Evolutionary conservation across 345 rosid genomes (phyloP).

Genomic region (Geranium brycei): DNA sequence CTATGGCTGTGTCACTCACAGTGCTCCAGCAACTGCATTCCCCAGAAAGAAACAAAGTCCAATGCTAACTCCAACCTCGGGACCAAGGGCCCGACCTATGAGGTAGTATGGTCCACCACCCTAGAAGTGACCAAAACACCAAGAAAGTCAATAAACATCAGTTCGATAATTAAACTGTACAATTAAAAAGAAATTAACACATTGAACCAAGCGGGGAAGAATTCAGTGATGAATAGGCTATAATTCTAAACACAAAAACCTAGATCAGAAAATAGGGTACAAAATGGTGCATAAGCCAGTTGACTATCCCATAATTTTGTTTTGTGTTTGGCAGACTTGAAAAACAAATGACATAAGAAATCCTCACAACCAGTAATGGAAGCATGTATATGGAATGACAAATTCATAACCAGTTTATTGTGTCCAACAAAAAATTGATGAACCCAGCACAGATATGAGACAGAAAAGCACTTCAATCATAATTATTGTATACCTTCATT

Average conservation of each 20-base stretch:
- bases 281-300: neutral
- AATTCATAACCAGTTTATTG: neutral
- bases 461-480: neutral
- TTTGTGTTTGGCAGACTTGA: neutral
- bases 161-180: slow-evolving; percentile 2
- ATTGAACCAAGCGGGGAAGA: neutral
- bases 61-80: slow-evolving; percentile 99
- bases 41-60: slow-evolving; percentile 99
- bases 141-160: slow-evolving; percentile 9
- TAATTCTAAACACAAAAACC: neutral
- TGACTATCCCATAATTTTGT: neutral
- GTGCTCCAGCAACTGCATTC: slow-evolving; percentile 98
- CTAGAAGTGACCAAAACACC: slow-evolving; percentile 21
- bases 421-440: neutral
- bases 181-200: slow-evolving; percentile 1
- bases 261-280: neutral
- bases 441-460: neutral
- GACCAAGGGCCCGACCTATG: slow-evolving; percentile 99
- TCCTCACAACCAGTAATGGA: neutral
- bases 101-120: slow-evolving; percentile 99
- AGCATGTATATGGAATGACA: neutral
- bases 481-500: slow-evolving; percentile 58
- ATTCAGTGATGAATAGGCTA: neutral
- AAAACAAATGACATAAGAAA: neutral
- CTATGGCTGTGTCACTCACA: slow-evolving; percentile 41